Base-by-base conservation (phyloP, 2,329 filamentous ascomycete genomes). In the Alternaria ethzedia region DNA sequence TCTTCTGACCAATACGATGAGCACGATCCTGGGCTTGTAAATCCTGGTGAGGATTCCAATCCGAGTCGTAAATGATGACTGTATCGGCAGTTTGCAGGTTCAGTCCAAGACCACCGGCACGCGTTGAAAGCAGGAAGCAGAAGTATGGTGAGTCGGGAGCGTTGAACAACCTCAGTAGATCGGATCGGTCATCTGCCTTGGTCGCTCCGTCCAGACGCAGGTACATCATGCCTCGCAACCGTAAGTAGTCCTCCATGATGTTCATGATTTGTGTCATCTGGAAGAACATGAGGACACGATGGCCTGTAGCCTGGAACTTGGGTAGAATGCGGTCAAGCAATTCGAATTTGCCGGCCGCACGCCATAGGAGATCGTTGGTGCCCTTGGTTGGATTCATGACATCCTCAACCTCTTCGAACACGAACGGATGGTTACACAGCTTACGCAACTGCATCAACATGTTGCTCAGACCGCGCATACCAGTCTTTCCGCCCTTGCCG, bases 261-360 rank as follows among this genome's bases (percentile, higher is more conserved):
- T 99, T 97, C 96, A 99, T 99, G 78, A 99, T 99, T 66, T 97
- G 94, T 5, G 96, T 99, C 96, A 99, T 99, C 80, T 99, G 96
- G 86, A 99, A 99, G 87, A 99, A 99, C 92, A 99, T 98, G 79
- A 99, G 86, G 26, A 98, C 94, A 81, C 96, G 91, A 88, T 99
- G 96, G 15, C 93, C 93, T 2, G 93, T 94, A 4, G 87, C 90
- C 72, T 92, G 88, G 81, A 99, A 98, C 82, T 99, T 99, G 50
- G 96, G 96, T 67, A 99, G 81, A 65, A 99, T 86, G 55, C 96
- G 88, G 79, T 99, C 96, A 25, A 99, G 86, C 28, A 99, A 86
- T 83, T 99, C 96, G 74, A 99, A 99, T 82, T 99, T 99, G 77
- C 96, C 96, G 28, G 95, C 89, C 3, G 95, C 96, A 81, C 96